Conservation (phyloP, 176 grass and related monocot species). For the sorghum (Sorghum bicolor) region Sorghum_bicolor_NCBIv3 NC_012872.2:4168001-4168500, state of each 20-base stretch:
- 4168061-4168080: not conserved
- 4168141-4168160: slow-evolving; percentile 86
- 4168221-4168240: slow-evolving; percentile 99
- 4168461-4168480: slow-evolving; percentile 71
- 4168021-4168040: not conserved
- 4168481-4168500: slow-evolving; percentile 68
- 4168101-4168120: slow-evolving; percentile 2
- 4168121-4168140: slow-evolving; percentile 96
- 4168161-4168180: slow-evolving; percentile 89
- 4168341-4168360: slow-evolving; percentile 78
- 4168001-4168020: not conserved
- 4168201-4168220: slow-evolving; percentile 99
- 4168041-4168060: not conserved
- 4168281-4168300: not conserved
- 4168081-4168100: slow-evolving; percentile 6
- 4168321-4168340: not conserved
- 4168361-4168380: slow-evolving; percentile 62
- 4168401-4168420: slow-evolving; percentile 98
- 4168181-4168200: slow-evolving; percentile 98
- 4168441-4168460: slow-evolving; percentile 75
- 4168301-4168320: not conserved
- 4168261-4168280: slow-evolving; percentile 5
- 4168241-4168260: slow-evolving; percentile 27
- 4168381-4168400: slow-evolving; percentile 88
- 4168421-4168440: slow-evolving; percentile 85